A percentile compares a stretch with the other conserved stretches of the same genome.
Evolutionary conservation across 2,329 filamentous ascomycete species (phyloP).

Genomic region (Bertia moriformis): DNA sequence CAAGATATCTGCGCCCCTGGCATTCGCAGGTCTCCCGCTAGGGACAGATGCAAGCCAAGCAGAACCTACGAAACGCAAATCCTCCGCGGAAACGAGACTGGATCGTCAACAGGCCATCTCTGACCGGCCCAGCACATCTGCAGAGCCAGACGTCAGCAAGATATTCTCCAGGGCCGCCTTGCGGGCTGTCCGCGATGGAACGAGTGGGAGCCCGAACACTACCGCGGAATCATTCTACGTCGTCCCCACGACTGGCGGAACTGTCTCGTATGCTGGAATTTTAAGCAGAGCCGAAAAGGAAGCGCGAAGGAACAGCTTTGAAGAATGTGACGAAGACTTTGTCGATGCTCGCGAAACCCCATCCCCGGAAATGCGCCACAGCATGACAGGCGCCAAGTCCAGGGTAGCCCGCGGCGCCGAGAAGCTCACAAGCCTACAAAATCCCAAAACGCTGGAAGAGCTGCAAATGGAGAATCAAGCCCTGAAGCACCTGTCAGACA

Average conservation of each 20-base stretch:
- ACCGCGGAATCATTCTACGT: conserved; percentile 37
- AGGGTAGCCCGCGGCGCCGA: background rate
- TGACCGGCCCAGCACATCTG: conserved; percentile 13
- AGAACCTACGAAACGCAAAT: conserved; percentile 1
- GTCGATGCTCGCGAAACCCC: conserved; percentile 46
- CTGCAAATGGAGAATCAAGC: conserved; percentile 46
- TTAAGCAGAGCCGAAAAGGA: conserved; percentile 27
- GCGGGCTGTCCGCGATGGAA: conserved; percentile 36
- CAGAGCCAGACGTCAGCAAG: conserved; percentile 37
- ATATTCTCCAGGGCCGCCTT: conserved; percentile 47
- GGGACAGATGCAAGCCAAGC: conserved; percentile 11
- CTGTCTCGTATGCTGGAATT: conserved; percentile 47
- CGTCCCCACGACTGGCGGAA: conserved; percentile 48
- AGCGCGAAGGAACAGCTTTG: conserved; percentile 19
- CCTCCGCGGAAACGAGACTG: background rate
- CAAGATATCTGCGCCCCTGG: conserved; percentile 44
- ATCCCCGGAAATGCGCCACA: conserved; percentile 20
- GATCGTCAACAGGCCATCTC: conserved; percentile 15
- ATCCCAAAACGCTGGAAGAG: conserved; percentile 42
- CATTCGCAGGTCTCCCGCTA: conserved; percentile 48
- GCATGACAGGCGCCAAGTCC: conserved; percentile 5
- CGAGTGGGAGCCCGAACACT: conserved; percentile 18
- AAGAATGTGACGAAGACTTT: conserved; percentile 40
- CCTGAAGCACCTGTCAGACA: conserved; percentile 40
- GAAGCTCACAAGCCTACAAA: conserved; percentile 9